Percentiles rank a stretch among this genome's conserved stretches.
These are phyloP conservation scores for Saussurea involucrata DNA, from an alignment of 129 eudicot species.

Conservation along the genomic window DNA sequence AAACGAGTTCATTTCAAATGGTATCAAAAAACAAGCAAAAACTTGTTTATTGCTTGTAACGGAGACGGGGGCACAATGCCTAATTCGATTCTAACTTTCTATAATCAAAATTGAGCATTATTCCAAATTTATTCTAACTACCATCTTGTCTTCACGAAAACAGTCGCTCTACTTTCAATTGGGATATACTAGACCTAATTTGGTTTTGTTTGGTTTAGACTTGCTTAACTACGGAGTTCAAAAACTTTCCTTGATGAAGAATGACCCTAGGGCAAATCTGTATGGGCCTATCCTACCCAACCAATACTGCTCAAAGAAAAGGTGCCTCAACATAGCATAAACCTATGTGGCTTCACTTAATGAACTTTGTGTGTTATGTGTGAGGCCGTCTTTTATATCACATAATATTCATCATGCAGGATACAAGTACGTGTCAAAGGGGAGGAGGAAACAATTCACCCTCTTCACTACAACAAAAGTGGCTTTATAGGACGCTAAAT, in stretches of 20 bases:
- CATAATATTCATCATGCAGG: neutral
- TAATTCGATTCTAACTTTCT: neutral
- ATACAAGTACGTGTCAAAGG: neutral
- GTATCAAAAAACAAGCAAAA: neutral
- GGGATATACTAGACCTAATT: neutral
- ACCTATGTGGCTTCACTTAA: neutral
- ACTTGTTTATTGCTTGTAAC: neutral
- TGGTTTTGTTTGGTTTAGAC: neutral
- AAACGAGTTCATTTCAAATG: neutral
- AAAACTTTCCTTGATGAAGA: too few relatives aligned
- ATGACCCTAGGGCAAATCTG: too few relatives aligned
- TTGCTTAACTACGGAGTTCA: too few relatives aligned
- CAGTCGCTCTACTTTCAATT: neutral
- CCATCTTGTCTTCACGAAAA: neutral
- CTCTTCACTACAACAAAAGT: neutral
- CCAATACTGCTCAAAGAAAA: too few relatives aligned
- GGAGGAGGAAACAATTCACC: neutral
- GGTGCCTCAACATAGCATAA: too few relatives aligned
- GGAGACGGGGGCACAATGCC: neutral
- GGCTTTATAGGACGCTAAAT: neutral
- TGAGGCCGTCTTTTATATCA: neutral
- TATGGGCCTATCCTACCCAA: too few relatives aligned
- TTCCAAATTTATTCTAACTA: neutral
- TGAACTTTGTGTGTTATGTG: too few relatives aligned
- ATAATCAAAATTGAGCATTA: neutral